Conservation (phyloP, 495 filamentous ascomycete genomes). For the Xylaria acuta region DNA sequence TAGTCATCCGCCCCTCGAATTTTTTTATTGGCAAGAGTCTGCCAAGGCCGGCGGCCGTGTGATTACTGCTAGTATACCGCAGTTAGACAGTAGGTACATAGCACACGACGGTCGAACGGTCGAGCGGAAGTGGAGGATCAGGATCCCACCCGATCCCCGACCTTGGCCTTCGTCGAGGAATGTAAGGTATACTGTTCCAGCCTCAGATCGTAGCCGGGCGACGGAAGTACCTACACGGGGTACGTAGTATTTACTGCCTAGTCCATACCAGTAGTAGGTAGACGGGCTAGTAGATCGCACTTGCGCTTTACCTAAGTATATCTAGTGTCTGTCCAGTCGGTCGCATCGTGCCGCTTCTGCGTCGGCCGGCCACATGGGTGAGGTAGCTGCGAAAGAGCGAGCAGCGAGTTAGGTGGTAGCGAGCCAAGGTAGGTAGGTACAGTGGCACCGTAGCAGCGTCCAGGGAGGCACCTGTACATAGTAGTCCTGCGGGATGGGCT, state of each 20-base stretch:
- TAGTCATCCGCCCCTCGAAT: neutral
- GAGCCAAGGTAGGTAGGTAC: neutral
- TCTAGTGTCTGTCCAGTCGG: too few species aligned
- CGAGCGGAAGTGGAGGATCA: slow-evolving; percentile 39
- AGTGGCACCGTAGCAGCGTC: neutral
- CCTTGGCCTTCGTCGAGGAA: neutral
- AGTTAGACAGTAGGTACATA: slow-evolving; percentile 1
- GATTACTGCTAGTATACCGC: slow-evolving; percentile 12
- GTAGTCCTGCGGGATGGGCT: neutral
- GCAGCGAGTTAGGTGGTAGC: slow-evolving; percentile 13
- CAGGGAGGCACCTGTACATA: neutral
- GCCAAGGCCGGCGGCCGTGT: slow-evolving; percentile 17
- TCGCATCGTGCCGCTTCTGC: neutral
- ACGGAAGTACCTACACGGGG: slow-evolving; percentile 5
- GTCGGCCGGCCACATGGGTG: slow-evolving; percentile 16
- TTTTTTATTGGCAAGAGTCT: slow-evolving; percentile 18
- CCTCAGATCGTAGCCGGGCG: neutral
- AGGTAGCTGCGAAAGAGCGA: slow-evolving; percentile 5
- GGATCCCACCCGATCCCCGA: slow-evolving; percentile 31
- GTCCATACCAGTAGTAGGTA: neutral
- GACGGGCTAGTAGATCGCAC: neutral
- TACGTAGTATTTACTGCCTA: too few species aligned
- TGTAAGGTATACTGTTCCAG: neutral
- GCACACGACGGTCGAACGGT: slow-evolving; percentile 34
- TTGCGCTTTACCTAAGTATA: slow-evolving; percentile 6